Conservation (phyloP, 169 alveolate genomes). For the Eimeria acervulina region DNA sequence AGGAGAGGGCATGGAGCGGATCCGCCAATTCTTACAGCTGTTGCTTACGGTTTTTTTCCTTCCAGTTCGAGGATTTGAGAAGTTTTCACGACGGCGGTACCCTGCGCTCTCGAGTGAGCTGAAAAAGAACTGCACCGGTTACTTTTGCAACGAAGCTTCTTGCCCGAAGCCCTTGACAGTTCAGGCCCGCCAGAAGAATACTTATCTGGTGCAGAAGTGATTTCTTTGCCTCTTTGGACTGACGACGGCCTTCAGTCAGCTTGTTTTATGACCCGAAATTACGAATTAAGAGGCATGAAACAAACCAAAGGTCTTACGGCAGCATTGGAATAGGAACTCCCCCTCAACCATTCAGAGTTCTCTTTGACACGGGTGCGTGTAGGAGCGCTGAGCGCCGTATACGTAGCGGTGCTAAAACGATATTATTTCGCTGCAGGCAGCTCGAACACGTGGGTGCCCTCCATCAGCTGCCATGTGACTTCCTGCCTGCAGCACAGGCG, state of each 20-base stretch:
- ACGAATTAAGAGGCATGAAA: background rate
- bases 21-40: background rate
- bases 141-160: background rate
- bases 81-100: slow-evolving; percentile 5
- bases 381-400: background rate
- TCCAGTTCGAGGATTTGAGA: slow-evolving; percentile 1
- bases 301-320: slow-evolving; percentile 14
- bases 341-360: slow-evolving; percentile 45
- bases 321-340: slow-evolving; percentile 66
- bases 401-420: background rate
- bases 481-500: slow-evolving; percentile 68
- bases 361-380: slow-evolving; percentile 72
- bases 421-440: slow-evolving; percentile 20
- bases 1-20: slow-evolving; percentile 39
- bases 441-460: slow-evolving; percentile 66
- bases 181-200: background rate
- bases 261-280: background rate
- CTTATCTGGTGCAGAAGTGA: background rate
- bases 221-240: slow-evolving; percentile 43
- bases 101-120: background rate
- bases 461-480: slow-evolving; percentile 9
- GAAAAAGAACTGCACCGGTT: background rate
- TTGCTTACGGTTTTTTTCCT: background rate
- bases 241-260: slow-evolving; percentile 71
- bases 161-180: background rate